Evolutionary conservation across 495 filamentous ascomycete genomes (phyloP).

Genomic region (Cercophora samala): DNA sequence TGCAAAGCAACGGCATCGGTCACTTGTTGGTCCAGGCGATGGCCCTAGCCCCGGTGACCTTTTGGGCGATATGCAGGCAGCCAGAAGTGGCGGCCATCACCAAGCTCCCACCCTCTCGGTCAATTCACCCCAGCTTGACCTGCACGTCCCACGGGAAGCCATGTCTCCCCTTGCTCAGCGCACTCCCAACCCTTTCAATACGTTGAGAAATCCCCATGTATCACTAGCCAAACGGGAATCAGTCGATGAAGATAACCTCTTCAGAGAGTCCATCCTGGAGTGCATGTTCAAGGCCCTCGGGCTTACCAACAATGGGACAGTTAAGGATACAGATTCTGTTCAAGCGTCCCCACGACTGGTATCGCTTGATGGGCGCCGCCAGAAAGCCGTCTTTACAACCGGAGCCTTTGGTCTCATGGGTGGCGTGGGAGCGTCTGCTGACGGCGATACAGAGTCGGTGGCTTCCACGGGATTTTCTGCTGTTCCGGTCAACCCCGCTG

Average conservation of each 20-base stretch:
- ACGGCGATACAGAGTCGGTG: constrained; percentile 85
- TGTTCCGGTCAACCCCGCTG: constrained; percentile 43
- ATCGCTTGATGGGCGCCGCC: constrained; percentile 77
- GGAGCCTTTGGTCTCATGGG: constrained; percentile 97
- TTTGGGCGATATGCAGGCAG: constrained; percentile 72
- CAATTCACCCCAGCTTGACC: constrained; percentile 18
- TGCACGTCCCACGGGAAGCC: constrained; percentile 19
- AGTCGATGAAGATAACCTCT: constrained; percentile 78
- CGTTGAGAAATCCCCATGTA: constrained; percentile 51
- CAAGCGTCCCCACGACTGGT: constrained; percentile 82
- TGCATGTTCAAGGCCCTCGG: constrained; percentile 96
- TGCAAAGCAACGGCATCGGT: constrained; percentile 40
- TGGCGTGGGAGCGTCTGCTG: constrained; percentile 74
- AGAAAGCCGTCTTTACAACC: constrained; percentile 73
- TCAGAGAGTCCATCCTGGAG: constrained; percentile 85
- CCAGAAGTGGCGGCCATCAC: constrained; percentile 43
- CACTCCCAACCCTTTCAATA: constrained; percentile 55
- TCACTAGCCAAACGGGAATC: constrained; percentile 66
- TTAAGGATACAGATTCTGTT: constrained; percentile 64
- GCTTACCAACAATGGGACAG: constrained; percentile 64
- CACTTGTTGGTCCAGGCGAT: constrained; percentile 32
- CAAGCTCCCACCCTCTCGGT: constrained; percentile 18
- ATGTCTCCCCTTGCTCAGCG: constrained; percentile 59
- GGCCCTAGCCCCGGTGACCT: constrained; percentile 73
- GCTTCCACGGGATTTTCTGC: constrained; percentile 56